Percentiles rank a stretch among this genome's conserved stretches.
Evolutionary conservation across 192 early-diverging fungal genomes (phyloP).

Genomic region (Geosiphon pyriformis): DNA sequence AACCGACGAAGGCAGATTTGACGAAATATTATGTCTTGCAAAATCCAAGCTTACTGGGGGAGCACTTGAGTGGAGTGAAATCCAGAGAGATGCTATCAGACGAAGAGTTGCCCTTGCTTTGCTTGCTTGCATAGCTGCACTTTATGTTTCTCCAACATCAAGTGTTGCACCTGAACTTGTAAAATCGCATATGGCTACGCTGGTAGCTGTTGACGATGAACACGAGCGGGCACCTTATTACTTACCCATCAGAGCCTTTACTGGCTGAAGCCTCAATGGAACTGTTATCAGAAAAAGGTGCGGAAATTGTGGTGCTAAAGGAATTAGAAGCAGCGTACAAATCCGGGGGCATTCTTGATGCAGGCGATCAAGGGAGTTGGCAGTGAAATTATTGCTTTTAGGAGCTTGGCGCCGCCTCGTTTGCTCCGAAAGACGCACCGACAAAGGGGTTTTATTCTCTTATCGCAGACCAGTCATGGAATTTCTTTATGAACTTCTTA

Average conservation of each 20-base stretch:
- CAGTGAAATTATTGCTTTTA: background rate
- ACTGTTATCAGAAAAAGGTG: background rate
- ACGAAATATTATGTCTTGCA: background rate
- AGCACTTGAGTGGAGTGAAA: conserved; percentile 1
- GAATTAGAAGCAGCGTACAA: background rate
- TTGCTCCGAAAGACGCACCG: background rate
- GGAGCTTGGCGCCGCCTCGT: conserved; percentile 1
- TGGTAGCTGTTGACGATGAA: conserved; percentile 2
- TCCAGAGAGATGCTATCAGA: background rate
- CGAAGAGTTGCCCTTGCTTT: background rate
- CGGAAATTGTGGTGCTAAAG: background rate
- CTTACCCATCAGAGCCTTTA: conserved; percentile 2
- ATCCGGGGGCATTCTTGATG: background rate
- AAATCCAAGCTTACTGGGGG: background rate
- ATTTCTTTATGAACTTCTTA: conserved; percentile 9
- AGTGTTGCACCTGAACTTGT: conserved; percentile 4
- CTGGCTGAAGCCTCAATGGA: conserved; percentile 1
- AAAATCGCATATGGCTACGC: conserved; percentile 5
- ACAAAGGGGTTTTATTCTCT: background rate
- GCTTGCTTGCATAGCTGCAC: background rate
- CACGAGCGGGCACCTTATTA: background rate
- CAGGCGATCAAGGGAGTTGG: background rate
- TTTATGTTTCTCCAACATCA: conserved; percentile 7
- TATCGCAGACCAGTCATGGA: conserved; percentile 12
- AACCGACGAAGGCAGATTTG: background rate